A percentile compares a stretch with the other conserved stretches of the same genome.
These are phyloP conservation scores for Pseudotulostoma volvatum DNA, from an alignment of 495 filamentous ascomycete species.

Conservation along the genomic window DNA sequence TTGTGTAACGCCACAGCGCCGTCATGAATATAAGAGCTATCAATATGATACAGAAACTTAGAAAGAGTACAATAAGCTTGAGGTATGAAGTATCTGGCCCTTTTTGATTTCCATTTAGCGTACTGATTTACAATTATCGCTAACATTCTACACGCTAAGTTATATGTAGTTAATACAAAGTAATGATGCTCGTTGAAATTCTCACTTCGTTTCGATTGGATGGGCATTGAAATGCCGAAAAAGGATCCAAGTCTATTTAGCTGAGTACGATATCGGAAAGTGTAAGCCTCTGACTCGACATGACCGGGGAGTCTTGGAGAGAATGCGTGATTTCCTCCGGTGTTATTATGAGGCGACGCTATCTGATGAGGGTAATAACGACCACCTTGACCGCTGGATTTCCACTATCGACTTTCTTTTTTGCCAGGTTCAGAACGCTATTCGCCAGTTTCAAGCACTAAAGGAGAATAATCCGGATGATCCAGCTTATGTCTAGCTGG, in stretches of 20 bases:
- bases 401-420: too few relatives aligned
- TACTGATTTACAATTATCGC: neutral
- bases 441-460: too few relatives aligned
- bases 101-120: neutral
- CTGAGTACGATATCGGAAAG: neutral
- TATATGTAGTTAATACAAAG: neutral
- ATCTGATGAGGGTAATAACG: too few relatives aligned
- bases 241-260: neutral
- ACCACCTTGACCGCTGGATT: too few relatives aligned
- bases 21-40: neutral
- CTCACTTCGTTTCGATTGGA: neutral
- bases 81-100: too few relatives aligned
- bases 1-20: neutral
- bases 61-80: neutral
- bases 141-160: constrained; percentile 4
- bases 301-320: neutral
- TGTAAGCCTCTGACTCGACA: neutral
- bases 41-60: neutral
- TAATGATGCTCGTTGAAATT: neutral
- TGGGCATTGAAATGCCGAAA: neutral
- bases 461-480: too few relatives aligned
- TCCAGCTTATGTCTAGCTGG: too few relatives aligned
- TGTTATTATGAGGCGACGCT: neutral
- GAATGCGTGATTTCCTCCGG: neutral
- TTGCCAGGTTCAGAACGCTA: too few relatives aligned